These are phyloP conservation scores for Leccinellum rugosiceps DNA, from an alignment of 768 basidiomycete genomes.

Conservation along the genomic window DNA sequence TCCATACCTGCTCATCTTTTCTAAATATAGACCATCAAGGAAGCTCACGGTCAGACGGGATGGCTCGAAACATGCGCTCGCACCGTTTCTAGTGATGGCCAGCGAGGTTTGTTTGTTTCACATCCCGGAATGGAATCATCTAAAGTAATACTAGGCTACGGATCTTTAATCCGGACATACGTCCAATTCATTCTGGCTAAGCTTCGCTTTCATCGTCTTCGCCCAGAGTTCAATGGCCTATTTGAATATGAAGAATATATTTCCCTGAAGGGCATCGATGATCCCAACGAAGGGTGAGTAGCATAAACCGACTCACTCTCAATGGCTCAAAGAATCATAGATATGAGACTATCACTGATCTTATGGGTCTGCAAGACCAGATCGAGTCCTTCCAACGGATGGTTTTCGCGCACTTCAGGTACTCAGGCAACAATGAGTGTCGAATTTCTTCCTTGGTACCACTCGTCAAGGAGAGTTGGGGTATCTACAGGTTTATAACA, in stretches of 20 bases:
- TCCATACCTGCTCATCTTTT: constrained; percentile 9
- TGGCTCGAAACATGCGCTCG: constrained; percentile 98
- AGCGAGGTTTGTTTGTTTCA: constrained; percentile 52
- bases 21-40: constrained; percentile 80
- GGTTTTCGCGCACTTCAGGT: constrained; percentile 91
- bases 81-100: constrained; percentile 76
- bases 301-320: constrained; percentile 2
- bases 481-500: constrained; percentile 98
- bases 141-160: constrained; percentile 64
- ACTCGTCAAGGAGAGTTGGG: constrained; percentile 98
- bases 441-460: constrained; percentile 92
- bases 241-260: constrained; percentile 99
- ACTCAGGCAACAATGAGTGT: constrained; percentile 93
- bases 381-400: constrained; percentile 99
- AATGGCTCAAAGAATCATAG: constrained; percentile 44
- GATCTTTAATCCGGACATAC: constrained; percentile 93
- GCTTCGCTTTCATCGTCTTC: constrained; percentile 90
- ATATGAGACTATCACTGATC: constrained; percentile 96
- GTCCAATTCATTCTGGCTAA: constrained; percentile 95
- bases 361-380: constrained; percentile 97
- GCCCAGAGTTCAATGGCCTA: constrained; percentile 96
- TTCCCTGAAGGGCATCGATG: constrained; percentile 94
- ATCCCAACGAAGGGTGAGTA: constrained; percentile 93
- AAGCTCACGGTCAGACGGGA: constrained; percentile 89
- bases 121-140: background rate